These are phyloP conservation scores for Coemansia reversa DNA, from an alignment of 192 early-diverging fungal species.

Conservation along the genomic window DNA sequence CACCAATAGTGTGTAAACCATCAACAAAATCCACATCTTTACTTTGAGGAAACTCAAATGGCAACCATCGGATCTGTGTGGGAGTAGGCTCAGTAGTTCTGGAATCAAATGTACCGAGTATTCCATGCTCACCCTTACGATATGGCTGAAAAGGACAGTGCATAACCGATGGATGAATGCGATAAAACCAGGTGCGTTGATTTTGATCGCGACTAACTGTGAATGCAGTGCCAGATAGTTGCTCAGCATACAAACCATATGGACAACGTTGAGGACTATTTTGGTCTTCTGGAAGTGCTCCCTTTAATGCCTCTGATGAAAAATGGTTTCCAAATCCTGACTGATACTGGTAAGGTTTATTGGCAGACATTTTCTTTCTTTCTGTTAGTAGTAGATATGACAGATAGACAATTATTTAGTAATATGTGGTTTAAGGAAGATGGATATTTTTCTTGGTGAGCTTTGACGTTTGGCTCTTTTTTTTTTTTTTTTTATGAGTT, in stretches of 20 bases:
- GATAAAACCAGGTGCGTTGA: slow-evolving; percentile 91
- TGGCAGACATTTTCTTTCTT: neutral
- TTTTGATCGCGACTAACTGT: slow-evolving; percentile 79
- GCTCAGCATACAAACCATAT: slow-evolving; percentile 91
- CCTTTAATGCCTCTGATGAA: slow-evolving; percentile 74
- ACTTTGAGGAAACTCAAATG: slow-evolving; percentile 65
- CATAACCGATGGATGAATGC: slow-evolving; percentile 87
- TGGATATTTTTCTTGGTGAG: too few species aligned
- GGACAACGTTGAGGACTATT: slow-evolving; percentile 91
- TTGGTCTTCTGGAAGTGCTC: slow-evolving; percentile 82
- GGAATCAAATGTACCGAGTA: slow-evolving; percentile 64
- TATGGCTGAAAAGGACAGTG: slow-evolving; percentile 69
- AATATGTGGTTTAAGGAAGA: too few species aligned
- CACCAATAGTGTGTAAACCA: slow-evolving; percentile 80
- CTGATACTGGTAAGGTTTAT: slow-evolving; percentile 61
- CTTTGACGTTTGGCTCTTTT: too few species aligned
- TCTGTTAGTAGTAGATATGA: neutral
- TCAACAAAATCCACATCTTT: slow-evolving; percentile 72
- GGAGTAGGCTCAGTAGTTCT: slow-evolving; percentile 67
- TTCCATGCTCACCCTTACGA: slow-evolving; percentile 18
- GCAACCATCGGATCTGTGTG: slow-evolving; percentile 90
- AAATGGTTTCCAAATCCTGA: slow-evolving; percentile 90
- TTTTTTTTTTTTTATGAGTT: too few species aligned
- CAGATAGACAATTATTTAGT: too few species aligned
- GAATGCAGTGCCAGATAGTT: slow-evolving; percentile 90